Base-by-base conservation (phyloP, 176 grass and related monocot genomes). In the Alloteropsis semialata region DNA sequence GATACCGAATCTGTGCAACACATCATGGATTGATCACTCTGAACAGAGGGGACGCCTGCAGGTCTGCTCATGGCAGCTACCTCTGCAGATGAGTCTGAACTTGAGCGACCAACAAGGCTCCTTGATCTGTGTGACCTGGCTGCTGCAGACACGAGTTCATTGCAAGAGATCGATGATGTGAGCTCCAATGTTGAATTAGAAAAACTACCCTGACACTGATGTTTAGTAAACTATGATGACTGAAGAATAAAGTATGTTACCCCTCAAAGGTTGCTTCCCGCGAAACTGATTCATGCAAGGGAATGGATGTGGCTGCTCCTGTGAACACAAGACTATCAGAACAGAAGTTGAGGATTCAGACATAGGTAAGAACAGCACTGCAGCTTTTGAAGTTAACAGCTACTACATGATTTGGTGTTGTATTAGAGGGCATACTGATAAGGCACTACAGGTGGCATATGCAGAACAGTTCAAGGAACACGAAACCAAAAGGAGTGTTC, bases 11-110 rank as follows among this genome's bases (percentile, higher is more conserved):
- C 76, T 33, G 64, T 15, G 3, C 44, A 39, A 54, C 13, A 5
- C 3, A 12, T 12, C 41, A 38, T 32, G 22, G 81, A 54, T 43
- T 56, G 42, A 68, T 75, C 37, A 27, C 2, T 39, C 8, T 57
- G 28, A 76, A 19, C 2, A 61, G 14, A 41, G 1, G 51, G 34
- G 58, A 24, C 44, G n/a, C 36, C 10, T 21, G 2, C 22, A 34
- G 75, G 69, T 87, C 48, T 77, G 73, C 57, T 78, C 28, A 33
- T 29, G 1, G 5, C 60, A 55, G 32, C 73, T 59, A 69, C 46
- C 32, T 57, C 17, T 82, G 13, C 58, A 49, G 65, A 65, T 30
- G 45, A 57, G 45, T 21, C 28, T 78, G 75, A 73, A 65, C 4
- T 37, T 66, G 22, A 74, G 81, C 46, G 34, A 2, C 21, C 27